Conservation (phyloP, 192 early-diverging fungal species). For the Phlyctochytrium planicorne region DNA sequence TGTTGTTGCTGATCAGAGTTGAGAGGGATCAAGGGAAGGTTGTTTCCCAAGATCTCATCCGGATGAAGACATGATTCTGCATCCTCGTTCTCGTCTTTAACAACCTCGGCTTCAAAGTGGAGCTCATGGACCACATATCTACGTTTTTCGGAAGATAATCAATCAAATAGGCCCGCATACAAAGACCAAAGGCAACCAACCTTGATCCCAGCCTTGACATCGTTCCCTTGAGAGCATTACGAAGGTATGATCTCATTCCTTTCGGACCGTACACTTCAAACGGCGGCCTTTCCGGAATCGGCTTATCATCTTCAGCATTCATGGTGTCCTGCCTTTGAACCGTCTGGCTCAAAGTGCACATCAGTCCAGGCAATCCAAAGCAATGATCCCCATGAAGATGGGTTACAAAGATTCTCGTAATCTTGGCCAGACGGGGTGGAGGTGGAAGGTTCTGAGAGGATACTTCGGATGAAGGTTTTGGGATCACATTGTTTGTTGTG, state of each 20-base stretch:
- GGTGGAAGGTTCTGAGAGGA: constrained; percentile 35
- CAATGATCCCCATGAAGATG: constrained; percentile 59
- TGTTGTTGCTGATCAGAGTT: too few species aligned
- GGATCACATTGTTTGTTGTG: too few species aligned
- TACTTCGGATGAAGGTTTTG: neutral
- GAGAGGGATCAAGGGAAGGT: too few species aligned
- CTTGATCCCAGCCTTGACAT: constrained; percentile 33
- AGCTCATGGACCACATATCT: constrained; percentile 48
- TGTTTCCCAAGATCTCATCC: too few species aligned
- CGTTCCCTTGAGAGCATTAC: constrained; percentile 35
- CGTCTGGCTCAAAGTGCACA: constrained; percentile 35
- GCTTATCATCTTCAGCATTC: constrained; percentile 7
- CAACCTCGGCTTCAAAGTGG: constrained; percentile 16
- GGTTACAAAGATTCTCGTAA: constrained; percentile 42
- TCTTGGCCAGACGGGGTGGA: constrained; percentile 30
- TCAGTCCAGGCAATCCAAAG: constrained; percentile 48
- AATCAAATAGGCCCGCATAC: too few species aligned
- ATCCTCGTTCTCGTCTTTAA: too few species aligned
- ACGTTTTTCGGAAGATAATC: neutral
- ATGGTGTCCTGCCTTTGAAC: neutral
- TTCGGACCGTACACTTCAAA: constrained; percentile 55
- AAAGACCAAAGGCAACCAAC: neutral
- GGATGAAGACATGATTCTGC: too few species aligned
- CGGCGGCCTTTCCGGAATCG: neutral
- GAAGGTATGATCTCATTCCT: constrained; percentile 39